Evolutionary conservation across 352 stramenopile species (phyloP).

Genomic region (Phytophthora aleatoria): DNA sequence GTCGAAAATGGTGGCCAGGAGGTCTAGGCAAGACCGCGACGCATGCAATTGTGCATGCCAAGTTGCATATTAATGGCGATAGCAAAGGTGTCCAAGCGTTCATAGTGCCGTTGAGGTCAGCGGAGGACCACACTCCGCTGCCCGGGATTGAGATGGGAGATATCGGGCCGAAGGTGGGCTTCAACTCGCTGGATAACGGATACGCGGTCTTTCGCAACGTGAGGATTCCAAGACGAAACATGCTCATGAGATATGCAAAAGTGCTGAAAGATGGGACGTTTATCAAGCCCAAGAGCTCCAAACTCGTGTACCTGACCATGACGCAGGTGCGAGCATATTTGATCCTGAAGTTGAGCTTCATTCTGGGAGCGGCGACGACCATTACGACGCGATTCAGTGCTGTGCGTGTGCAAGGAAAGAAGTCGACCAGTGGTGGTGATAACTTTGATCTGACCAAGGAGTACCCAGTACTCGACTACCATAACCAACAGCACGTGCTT

Average conservation of each 20-base stretch:
- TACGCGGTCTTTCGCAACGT: constrained; percentile 30
- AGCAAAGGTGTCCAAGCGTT: constrained; percentile 28
- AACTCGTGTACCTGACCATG: constrained; percentile 70
- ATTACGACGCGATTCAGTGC: constrained; percentile 61
- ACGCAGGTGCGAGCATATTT: constrained; percentile 44
- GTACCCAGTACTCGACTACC: constrained; percentile 55
- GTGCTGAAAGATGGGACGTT: constrained; percentile 61
- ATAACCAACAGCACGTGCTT: constrained; percentile 52
- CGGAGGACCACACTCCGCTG: constrained; percentile 18
- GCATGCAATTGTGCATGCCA: constrained; percentile 31
- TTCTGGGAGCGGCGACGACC: constrained; percentile 33
- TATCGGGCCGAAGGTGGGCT: constrained; percentile 32
- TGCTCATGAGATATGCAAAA: constrained; percentile 35
- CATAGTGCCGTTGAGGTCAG: constrained; percentile 27
- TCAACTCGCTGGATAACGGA: constrained; percentile 35
- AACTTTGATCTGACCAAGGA: constrained; percentile 28
- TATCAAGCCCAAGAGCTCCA: constrained; percentile 58
- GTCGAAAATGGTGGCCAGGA: constrained; percentile 94
- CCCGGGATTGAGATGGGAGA: constrained; percentile 27
- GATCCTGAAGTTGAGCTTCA: constrained; percentile 30
- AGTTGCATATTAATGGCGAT: constrained; percentile 23
- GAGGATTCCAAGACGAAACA: constrained; percentile 26
- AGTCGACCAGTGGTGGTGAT: constrained; percentile 5
- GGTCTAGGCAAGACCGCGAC: constrained; percentile 31
- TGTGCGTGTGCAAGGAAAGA: constrained; percentile 47